Conservation (phyloP, 768 basidiomycete species). For the Ramaria sp. region DNA sequence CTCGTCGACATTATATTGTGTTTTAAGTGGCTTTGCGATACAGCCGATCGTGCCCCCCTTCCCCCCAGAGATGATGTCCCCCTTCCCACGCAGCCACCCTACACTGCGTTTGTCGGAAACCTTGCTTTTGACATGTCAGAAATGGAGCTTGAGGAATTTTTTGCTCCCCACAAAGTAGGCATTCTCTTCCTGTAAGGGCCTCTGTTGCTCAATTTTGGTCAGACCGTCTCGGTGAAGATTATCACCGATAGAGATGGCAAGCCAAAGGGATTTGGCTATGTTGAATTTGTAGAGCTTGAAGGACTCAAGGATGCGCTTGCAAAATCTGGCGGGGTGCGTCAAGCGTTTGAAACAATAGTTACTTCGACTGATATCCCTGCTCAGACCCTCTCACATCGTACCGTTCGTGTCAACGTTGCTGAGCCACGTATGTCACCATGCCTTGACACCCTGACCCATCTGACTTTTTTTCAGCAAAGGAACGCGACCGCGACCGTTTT, state of each 20-base stretch:
- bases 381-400: slow-evolving; percentile 66
- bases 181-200: not conserved
- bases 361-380: not conserved
- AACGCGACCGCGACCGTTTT: slow-evolving; percentile 42
- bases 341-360: not conserved
- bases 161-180: slow-evolving; percentile 51
- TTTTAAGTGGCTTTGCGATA: not conserved
- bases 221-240: slow-evolving; percentile 84
- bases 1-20: slow-evolving; percentile 2
- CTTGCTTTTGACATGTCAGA: slow-evolving; percentile 89
- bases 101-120: slow-evolving; percentile 95
- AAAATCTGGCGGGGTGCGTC: slow-evolving; percentile 57
- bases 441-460: slow-evolving; percentile 2
- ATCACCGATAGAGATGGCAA: slow-evolving; percentile 90
- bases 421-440: slow-evolving; percentile 70
- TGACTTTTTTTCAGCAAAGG: slow-evolving; percentile 50
- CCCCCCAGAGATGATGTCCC: slow-evolving; percentile 84
- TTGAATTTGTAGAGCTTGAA: slow-evolving; percentile 86
- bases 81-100: slow-evolving; percentile 91
- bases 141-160: slow-evolving; percentile 71
- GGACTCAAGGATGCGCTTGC: slow-evolving; percentile 75
- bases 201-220: slow-evolving; percentile 4
- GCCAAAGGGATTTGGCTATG: slow-evolving; percentile 96
- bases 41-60: slow-evolving; percentile 45
- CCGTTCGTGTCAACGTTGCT: slow-evolving; percentile 85